Evolutionary conservation across 495 filamentous ascomycete species (phyloP), one percentile per base, ranked within the genome.

Genomic region (Echria macrotheca): DNA sequence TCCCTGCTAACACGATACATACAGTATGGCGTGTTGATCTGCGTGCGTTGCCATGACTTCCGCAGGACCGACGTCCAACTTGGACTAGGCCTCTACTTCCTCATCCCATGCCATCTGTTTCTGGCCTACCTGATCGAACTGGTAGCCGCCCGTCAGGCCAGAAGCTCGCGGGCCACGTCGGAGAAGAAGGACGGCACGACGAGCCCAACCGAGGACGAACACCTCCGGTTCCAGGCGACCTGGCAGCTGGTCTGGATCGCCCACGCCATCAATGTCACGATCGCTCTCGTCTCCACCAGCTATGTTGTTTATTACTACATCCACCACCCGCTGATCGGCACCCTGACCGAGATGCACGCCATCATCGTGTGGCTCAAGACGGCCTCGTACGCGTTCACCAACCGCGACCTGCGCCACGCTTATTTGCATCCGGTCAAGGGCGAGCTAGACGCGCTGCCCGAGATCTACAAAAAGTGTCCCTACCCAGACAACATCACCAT

Each of bases 361-460:
- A 83, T 96, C 59, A 90, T 98, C 26, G 89, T 96, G 33, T 96
- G 89, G 82, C 76, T 98, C 51, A 98, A 98, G 70, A 89, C 84
- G 29, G 85, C 88, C 56, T 96, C 91, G 0, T 98, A 97, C 58
- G 93, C 93, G 17, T 85, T 97, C 60, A 96, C 93, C 10, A 97
- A 97, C 68, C 85, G 93, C 44, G 93, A 98, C 63, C 82, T 98
- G 28, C 86, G 93, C 7, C 86, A 91, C 51, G 89, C 91, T 19
- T 83, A 85, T 59, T 77, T 96, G 22, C 81, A 87, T 54, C 85
- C 86, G 2, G 76, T 79, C 2, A 69, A 69, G 31, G 69, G 74
- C 28, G 74, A 79, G 53, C 63, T 72, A 31, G 72, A 71, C 53
- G 73, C 80, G 7, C 64, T 95, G 1, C 93, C 93, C 0, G 79